Evolutionary conservation across 495 filamentous ascomycete species (phyloP), one percentile per base, ranked within the genome.

Genomic region (Tuber microsphaerosporum): DNA sequence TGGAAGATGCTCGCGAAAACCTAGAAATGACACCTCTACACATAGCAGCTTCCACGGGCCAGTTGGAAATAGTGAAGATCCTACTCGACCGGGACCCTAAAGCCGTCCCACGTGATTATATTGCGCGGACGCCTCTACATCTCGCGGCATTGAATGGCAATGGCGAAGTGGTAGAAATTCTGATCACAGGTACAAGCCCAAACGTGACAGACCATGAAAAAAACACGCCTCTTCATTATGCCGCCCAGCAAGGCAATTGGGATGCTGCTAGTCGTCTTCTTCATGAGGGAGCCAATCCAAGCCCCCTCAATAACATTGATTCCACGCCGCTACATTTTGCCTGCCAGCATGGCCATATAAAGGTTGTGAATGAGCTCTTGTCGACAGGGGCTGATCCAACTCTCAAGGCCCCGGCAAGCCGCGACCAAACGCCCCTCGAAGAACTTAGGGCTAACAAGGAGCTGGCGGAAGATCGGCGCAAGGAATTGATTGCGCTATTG

Each of bases 181-280:
- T 74, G 4, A 26, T 12, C 51, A 26, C 9, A 9, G 12, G 26
- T 12, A 61, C n/a, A 31, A 12, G 10, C n/a, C 51, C 51, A 26
- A 14, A 61, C n/a, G n/a, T 61, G 10, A 31, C 12, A 22, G 51
- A 26, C n/a, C 51, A 14, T 26, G n/a, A 61, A 61, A 26, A 61
- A 14, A 61, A 31, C 10, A 77, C 76, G n/a, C 76, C 76, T 8
- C 76, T 77, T 22, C 73, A 77, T 72, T 77, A 75, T 51, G 73
- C 76, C 14, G 73, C 76, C 31, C 69, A 46, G 51, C 65, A n/a
- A 4, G 76, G 76, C 22, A 68, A 75, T 65, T 39, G 72, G 26
- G 44, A 45, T 37, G 71, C 70, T 14, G 69, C 75, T 14, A 19
- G 45, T n/a, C 70, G 34, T 17, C 76, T 77, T 70, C 43, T 75